Base-by-base conservation (phyloP, 768 basidiomycete species). In the Phaeotremella fagi region DNA sequence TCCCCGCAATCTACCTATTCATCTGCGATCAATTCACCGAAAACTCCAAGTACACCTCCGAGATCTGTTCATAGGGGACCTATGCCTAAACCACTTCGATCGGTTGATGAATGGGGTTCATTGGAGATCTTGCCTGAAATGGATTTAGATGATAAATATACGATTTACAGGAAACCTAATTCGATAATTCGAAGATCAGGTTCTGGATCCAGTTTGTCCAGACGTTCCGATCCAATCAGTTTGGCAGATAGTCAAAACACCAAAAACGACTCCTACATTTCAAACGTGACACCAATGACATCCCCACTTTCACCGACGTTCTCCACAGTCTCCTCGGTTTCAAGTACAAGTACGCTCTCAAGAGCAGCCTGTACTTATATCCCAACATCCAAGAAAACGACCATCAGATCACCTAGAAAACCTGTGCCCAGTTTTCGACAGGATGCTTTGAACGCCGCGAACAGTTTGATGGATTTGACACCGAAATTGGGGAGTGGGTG, bases 81-180 rank as follows among this genome's bases (percentile, higher is more conserved):
- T n/a, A 41, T 56, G 54, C 54, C 54, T 15, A 3, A 18, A 15
- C 54, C 54, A 1, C 50, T 25, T 28, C 14, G 42, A 33, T 42
- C 45, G 22, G 46, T 41, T 15, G 29, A 33, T 27, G 57, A 48
- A 22, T 59, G 57, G 57, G 57, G 57, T 27, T 47, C 44, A 38
- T 47, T 52, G 20, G 57, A 59, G 47, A 28, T 59, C 26, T 24
- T 59, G 26, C 18, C 38, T 12, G 7, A 11, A 7, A 9, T 20
- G 38, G 38, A 41, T 12, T n/a, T 35, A 35, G 33, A 35, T 9
- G 38, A 41, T 20, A 41, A 22, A 22, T 41, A 41, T 22, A 41
- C 38, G 12, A 11, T 11, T 12, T 41, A 41, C 38, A 20, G 22
- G 18, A 41, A 41, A 22, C 38, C 38, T 9, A 35, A n/a, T n/a